Evolutionary conservation across 306 rosid species (phyloP).

Genomic region (Glycine tomentella): DNA sequence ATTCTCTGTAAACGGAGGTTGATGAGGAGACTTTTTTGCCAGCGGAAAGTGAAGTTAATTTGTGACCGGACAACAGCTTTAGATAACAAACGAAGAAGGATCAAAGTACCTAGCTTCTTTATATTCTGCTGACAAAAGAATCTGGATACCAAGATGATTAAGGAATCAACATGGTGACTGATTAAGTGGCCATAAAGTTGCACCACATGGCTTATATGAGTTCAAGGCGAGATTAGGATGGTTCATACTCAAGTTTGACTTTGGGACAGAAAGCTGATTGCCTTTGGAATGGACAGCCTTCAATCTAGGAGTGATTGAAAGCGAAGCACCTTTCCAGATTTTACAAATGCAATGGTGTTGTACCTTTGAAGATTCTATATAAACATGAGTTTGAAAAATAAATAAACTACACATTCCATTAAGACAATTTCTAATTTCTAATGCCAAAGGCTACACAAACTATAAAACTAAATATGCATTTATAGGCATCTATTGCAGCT

Average conservation of each 20-base stretch:
- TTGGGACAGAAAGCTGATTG: constrained; percentile 53
- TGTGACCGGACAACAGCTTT: constrained; percentile 25
- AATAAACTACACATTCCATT: background rate
- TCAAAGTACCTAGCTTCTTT: constrained; percentile 18
- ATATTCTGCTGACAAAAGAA: constrained; percentile 26
- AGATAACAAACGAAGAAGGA: constrained; percentile 4
- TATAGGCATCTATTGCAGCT: background rate
- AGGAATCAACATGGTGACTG: constrained; percentile 44
- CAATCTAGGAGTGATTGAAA: constrained; percentile 47
- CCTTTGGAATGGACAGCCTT: constrained; percentile 45
- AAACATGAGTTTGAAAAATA: constrained; percentile 16
- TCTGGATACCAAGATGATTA: constrained; percentile 13
- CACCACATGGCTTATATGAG: constrained; percentile 22
- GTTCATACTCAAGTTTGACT: constrained; percentile 31
- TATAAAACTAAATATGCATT: constrained; percentile 19
- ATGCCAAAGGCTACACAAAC: constrained; percentile 18
- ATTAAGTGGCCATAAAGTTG: constrained; percentile 27
- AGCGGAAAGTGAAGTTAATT: constrained; percentile 11
- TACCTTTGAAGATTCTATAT: constrained; percentile 42
- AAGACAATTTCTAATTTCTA: constrained; percentile 13
- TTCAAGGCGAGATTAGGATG: constrained; percentile 30
- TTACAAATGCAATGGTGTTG: constrained; percentile 26
- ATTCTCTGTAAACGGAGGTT: background rate
- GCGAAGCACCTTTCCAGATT: constrained; percentile 45
- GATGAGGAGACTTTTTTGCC: background rate